These are phyloP conservation scores for Cyberlindnera galapagoensis DNA, from an alignment of 805 yeast species.

Conservation along the genomic window DNA sequence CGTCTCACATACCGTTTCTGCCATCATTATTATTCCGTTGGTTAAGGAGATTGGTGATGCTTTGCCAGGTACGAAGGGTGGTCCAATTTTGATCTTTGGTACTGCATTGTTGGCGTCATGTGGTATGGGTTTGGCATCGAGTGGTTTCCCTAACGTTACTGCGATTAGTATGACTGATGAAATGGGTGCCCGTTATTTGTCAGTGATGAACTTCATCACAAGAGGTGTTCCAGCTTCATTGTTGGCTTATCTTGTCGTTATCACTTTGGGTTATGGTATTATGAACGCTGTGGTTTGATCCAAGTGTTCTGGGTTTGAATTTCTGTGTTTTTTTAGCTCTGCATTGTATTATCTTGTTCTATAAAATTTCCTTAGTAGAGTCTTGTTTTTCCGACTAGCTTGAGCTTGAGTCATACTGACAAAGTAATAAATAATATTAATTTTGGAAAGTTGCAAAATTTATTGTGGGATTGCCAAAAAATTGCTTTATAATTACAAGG, in stretches of 20 bases:
- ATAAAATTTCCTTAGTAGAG: too few species aligned
- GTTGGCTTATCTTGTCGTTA: conserved; percentile 62
- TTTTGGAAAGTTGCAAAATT: too few species aligned
- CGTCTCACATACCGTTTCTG: conserved; percentile 96
- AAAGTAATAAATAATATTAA: too few species aligned
- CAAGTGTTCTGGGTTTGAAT: not conserved
- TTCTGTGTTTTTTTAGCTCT: too few species aligned
- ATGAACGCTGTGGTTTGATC: conserved; percentile 37
- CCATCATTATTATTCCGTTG: conserved; percentile 83
- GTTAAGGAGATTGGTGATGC: conserved; percentile 81
- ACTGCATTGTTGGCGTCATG: conserved; percentile 70
- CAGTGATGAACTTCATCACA: conserved; percentile 74
- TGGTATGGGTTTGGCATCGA: conserved; percentile 96
- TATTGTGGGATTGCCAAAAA: too few species aligned
- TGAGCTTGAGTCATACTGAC: too few species aligned
- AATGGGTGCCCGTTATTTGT: conserved; percentile 80
- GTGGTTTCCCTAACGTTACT: conserved; percentile 98
- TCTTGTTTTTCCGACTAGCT: too few species aligned
- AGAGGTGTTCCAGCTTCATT: conserved; percentile 89
- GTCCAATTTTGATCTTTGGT: conserved; percentile 34
- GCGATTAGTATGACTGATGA: conserved; percentile 93
- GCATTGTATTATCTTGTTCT: too few species aligned
- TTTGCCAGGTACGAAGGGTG: conserved; percentile 56
- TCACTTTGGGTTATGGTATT: conserved; percentile 75
- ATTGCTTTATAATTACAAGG: too few species aligned